Conservation (phyloP, 202 grass and related monocot genomes). For the Setaria viridis region DNA sequence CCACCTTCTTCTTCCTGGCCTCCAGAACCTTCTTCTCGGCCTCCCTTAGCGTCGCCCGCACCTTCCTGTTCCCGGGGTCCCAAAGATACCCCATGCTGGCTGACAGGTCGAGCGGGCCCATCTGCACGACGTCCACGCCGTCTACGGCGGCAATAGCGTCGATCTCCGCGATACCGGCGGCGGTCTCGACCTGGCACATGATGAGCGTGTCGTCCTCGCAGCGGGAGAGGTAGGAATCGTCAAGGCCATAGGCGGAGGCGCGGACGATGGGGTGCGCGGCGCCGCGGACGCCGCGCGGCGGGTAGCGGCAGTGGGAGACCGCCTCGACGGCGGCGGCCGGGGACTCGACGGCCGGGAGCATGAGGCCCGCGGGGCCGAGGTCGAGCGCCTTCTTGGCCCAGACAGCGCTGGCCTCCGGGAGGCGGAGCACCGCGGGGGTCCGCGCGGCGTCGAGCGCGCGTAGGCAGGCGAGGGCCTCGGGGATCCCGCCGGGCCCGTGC, state of each 20-base stretch:
- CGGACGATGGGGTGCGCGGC: conserved; percentile 84
- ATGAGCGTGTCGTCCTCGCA: conserved; percentile 87
- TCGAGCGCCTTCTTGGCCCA: conserved; percentile 99
- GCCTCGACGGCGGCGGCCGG: conserved; percentile 60
- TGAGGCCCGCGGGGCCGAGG: conserved; percentile 83
- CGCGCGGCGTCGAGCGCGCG: conserved; percentile 75
- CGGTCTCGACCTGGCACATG: conserved; percentile 84
- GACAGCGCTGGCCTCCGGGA: conserved; percentile 65
- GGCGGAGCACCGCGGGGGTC: conserved; percentile 74
- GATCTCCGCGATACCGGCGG: conserved; percentile 56
- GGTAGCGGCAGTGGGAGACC: conserved; percentile 69
- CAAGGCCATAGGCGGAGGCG: conserved; percentile 82
- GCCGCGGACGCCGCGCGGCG: conserved; percentile 76
- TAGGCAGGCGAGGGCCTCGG: conserved; percentile 82
- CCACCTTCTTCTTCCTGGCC: conserved; percentile 42
- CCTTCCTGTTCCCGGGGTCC: conserved; percentile 91
- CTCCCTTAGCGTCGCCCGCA: conserved; percentile 69
- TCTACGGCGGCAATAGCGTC: conserved; percentile 85
- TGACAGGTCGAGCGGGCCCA: conserved; percentile 83
- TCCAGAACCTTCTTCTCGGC: conserved; percentile 75
- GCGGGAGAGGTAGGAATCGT: conserved; percentile 83
- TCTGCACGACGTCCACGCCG: conserved; percentile 87
- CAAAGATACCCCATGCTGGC: conserved; percentile 93
- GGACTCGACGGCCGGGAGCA: conserved; percentile 76
- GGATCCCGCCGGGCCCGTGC: conserved; percentile 80